These are phyloP conservation scores for Trametes maxima DNA, from an alignment of 768 basidiomycete species.

Conservation along the genomic window DNA sequence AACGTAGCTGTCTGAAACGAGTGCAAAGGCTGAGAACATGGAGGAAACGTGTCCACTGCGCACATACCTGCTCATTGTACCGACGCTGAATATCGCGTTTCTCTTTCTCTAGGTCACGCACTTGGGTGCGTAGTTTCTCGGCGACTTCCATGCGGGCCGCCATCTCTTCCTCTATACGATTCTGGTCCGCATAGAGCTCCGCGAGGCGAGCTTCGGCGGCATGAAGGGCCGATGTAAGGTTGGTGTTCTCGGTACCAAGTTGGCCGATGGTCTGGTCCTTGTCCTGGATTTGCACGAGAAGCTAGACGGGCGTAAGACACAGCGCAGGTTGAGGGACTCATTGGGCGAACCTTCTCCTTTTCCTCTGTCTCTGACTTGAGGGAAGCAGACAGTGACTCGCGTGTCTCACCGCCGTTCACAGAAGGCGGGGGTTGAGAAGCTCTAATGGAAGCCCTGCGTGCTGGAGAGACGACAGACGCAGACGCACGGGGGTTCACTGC, in stretches of 20 bases:
- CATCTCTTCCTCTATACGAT: conserved; percentile 79
- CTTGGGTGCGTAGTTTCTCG: conserved; percentile 79
- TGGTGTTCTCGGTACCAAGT: conserved; percentile 66
- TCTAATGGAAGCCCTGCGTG: conserved; percentile 56
- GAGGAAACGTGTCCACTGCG: conserved; percentile 1
- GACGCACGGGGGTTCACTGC: conserved; percentile 59
- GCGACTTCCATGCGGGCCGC: conserved; percentile 79
- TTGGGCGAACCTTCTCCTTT: conserved; percentile 69
- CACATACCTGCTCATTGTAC: conserved; percentile 83
- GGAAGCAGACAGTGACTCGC: conserved; percentile 59
- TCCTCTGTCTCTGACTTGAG: conserved; percentile 79
- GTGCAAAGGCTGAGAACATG: conserved; percentile 17
- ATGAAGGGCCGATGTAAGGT: conserved; percentile 63
- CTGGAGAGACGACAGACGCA: conserved; percentile 51
- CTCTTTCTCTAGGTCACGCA: conserved; percentile 87
- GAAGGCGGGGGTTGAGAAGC: conserved; percentile 41
- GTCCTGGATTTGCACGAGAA: conserved; percentile 75
- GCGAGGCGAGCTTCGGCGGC: conserved; percentile 71
- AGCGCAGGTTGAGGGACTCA: background rate
- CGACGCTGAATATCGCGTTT: conserved; percentile 80
- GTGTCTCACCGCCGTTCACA: conserved; percentile 50
- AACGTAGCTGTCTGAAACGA: conserved; percentile 72
- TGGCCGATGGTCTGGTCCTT: conserved; percentile 70
- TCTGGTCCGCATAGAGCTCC: conserved; percentile 82
- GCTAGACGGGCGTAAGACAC: conserved; percentile 43